phyloP scores from a whole-genome alignment of 2,329 filamentous ascomycete species.

The Cytospora paraplurivora region DNA sequence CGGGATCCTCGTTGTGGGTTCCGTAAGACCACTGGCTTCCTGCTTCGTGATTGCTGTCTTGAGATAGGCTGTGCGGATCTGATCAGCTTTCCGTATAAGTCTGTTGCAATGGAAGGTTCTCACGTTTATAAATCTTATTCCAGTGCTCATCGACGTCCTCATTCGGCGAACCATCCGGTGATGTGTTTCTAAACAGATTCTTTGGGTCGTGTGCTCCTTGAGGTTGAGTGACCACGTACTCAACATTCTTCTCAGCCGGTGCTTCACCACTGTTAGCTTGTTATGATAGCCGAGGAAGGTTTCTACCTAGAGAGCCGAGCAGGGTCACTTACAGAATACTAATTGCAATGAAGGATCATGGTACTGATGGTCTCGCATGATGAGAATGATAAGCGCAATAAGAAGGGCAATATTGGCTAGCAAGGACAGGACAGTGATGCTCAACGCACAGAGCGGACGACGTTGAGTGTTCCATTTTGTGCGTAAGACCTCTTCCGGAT shows the following conservation, averaged over 20 bases:
- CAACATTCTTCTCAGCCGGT: not conserved
- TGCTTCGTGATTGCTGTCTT: not conserved
- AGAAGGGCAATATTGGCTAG: not conserved
- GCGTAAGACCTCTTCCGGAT: no score
- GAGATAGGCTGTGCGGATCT: not conserved
- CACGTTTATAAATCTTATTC: not conserved
- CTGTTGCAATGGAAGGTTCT: not conserved
- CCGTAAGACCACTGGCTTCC: not conserved
- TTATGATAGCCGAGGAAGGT: not conserved
- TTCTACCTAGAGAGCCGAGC: not conserved
- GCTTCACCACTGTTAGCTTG: not conserved
- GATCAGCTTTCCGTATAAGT: not conserved
- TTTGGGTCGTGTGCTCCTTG: not conserved
- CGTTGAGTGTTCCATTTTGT: no score
- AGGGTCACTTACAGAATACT: not conserved
- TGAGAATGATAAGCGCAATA: not conserved
- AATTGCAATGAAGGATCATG: not conserved
- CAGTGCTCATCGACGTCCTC: not conserved
- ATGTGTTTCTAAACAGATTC: not conserved
- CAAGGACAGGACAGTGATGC: not conserved
- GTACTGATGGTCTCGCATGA: not conserved
- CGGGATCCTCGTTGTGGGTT: not conserved
- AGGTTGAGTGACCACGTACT: not conserved
- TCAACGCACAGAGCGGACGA: no score
- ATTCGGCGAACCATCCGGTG: not conserved